Conservation (phyloP, 129 eudicot species). For the Sambucus nigra region DNA sequence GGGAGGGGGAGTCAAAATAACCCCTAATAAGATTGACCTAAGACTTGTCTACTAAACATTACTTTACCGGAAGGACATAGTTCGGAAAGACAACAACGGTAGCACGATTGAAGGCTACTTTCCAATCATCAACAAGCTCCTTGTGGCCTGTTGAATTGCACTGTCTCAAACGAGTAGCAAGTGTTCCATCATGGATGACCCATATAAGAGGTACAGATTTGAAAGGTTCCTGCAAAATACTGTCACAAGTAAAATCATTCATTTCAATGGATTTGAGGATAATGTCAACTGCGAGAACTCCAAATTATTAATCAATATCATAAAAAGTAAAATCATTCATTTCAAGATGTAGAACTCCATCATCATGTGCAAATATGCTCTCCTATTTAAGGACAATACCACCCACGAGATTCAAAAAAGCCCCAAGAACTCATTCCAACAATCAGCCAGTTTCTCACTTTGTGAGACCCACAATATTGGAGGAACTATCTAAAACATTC, state of each 20-base stretch:
- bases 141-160: constrained; percentile 35
- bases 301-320: no score
- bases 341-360: no score
- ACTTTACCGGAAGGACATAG: constrained; percentile 85
- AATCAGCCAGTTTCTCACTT: no score
- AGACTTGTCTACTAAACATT: neutral
- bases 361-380: no score
- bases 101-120: constrained; percentile 55
- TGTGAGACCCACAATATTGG: no score
- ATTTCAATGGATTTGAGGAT: neutral
- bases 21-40: neutral
- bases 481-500: no score
- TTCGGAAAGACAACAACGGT: constrained; percentile 83
- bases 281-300: no score
- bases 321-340: no score
- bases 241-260: constrained; percentile 54
- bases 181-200: constrained; percentile 69
- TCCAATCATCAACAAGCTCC: constrained; percentile 61
- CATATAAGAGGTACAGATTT: constrained; percentile 75
- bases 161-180: constrained; percentile 45
- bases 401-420: no score
- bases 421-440: no score
- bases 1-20: constrained; percentile 4
- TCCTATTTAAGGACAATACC: no score
- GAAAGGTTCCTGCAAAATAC: constrained; percentile 96